A percentile compares a stretch with the other conserved stretches of the same genome.
phyloP scores from a whole-genome alignment of 148 eudicot species.

The Rhododendron kiyosumense region DNA sequence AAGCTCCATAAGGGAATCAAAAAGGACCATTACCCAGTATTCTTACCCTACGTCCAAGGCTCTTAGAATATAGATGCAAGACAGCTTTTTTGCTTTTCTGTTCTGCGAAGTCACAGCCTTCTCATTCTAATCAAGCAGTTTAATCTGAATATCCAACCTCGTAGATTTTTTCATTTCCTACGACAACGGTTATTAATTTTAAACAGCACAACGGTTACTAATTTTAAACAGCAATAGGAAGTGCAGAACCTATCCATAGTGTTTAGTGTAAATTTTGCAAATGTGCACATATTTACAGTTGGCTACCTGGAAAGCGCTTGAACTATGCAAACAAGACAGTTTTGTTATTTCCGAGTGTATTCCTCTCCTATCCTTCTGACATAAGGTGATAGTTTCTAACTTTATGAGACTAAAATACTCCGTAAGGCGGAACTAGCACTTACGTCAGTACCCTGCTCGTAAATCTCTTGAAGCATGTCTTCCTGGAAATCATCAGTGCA shows the following conservation, averaged over 20 bases:
- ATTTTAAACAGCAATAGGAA: not conserved
- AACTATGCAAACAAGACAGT: not conserved
- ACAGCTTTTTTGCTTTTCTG: not conserved
- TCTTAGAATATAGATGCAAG: not conserved
- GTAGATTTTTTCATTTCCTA: not conserved
- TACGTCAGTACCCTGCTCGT: conserved; percentile 45
- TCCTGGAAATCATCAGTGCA: conserved; percentile 44
- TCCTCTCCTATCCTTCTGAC: not conserved
- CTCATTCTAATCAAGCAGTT: not conserved
- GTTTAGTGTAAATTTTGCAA: not conserved
- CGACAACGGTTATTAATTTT: not conserved
- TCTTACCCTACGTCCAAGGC: not conserved
- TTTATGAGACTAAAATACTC: not conserved
- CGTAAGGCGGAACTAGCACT: conserved; percentile 15
- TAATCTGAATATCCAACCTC: not conserved
- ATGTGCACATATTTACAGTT: not conserved
- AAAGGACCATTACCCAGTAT: not conserved
- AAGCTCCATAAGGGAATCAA: not conserved
- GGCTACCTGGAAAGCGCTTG: not conserved
- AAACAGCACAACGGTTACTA: not conserved
- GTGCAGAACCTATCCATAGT: not conserved
- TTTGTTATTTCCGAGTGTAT: not conserved
- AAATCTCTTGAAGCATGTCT: conserved; percentile 46
- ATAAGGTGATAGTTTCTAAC: not conserved
- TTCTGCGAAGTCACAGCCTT: not conserved